Percentiles rank a stretch among this genome's conserved stretches.
phyloP scores from a whole-genome alignment of 108 stramenopile genomes.

The Cyclotella kingstonii region DNA sequence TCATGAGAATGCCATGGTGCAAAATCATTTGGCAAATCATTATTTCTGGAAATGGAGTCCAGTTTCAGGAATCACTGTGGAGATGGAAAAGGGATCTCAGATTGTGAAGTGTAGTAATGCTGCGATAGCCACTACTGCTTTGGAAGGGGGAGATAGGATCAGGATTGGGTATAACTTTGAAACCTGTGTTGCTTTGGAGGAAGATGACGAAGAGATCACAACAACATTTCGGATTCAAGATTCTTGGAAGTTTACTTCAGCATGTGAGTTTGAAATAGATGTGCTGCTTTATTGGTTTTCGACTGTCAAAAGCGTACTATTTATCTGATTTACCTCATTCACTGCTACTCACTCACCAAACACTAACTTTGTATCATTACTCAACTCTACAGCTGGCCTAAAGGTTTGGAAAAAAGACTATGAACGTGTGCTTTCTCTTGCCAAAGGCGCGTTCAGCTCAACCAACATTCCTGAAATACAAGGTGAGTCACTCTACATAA shows the following conservation, averaged over 20 bases:
- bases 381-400: slow-evolving; percentile 36
- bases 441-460: slow-evolving; percentile 80
- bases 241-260: slow-evolving; percentile 65
- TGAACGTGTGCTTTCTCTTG: slow-evolving; percentile 83
- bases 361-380: no score
- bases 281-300: background rate
- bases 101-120: slow-evolving; percentile 50
- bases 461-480: slow-evolving; percentile 80
- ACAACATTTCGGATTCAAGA: slow-evolving; percentile 67
- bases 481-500: slow-evolving; percentile 87
- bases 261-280: slow-evolving; percentile 32
- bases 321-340: no score
- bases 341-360: no score
- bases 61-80: slow-evolving; percentile 53
- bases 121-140: slow-evolving; percentile 38
- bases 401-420: slow-evolving; percentile 92
- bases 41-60: slow-evolving; percentile 93
- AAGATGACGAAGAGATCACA: slow-evolving; percentile 34
- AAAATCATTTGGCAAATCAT: slow-evolving; percentile 96
- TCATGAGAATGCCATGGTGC: slow-evolving; percentile 88
- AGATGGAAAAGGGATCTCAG: slow-evolving; percentile 51
- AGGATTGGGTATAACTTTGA: slow-evolving; percentile 90
- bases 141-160: slow-evolving; percentile 80
- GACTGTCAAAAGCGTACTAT: no score
- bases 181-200: slow-evolving; percentile 55